Percentiles rank a stretch among this genome's conserved stretches.
phyloP scores from a whole-genome alignment of 1,284 basidiomycete genomes.

The Puccinia hordei region DNA sequence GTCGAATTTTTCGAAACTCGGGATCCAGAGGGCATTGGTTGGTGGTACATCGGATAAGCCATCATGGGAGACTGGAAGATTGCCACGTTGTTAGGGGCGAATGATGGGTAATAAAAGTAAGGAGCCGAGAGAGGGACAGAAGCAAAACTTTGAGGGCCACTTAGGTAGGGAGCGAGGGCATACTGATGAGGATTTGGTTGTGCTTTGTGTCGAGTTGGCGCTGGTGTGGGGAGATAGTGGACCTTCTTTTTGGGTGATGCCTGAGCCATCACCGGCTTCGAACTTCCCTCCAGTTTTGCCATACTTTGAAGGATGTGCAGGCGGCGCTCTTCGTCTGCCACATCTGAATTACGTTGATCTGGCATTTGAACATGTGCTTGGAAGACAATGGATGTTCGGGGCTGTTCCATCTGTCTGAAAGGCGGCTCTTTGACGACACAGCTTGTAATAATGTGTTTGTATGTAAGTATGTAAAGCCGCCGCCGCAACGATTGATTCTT shows the following conservation, averaged over 20 bases:
- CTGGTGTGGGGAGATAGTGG: not conserved
- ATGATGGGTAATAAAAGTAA: not conserved
- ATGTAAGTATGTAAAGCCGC: too few species aligned
- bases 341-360: not conserved
- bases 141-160: not conserved
- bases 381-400: not conserved
- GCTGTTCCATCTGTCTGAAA: not conserved
- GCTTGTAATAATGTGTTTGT: too few species aligned
- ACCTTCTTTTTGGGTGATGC: not conserved
- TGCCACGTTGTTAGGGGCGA: not conserved
- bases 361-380: not conserved
- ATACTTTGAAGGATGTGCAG: constrained; percentile 13
- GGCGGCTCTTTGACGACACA: not conserved
- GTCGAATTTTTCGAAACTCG: not conserved
- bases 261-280: not conserved
- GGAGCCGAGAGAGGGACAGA: not conserved
- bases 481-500: not conserved
- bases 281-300: constrained; percentile 9
- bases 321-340: constrained; percentile 2
- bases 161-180: not conserved
- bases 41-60: not conserved
- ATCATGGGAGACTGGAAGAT: not conserved
- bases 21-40: not conserved
- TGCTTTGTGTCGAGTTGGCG: not conserved
- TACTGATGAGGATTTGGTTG: not conserved